Percentiles rank a stretch among this genome's conserved stretches.
Conservation (phyloP, 139 green algal genomes). For the Tetraselmis striata region DNA sequence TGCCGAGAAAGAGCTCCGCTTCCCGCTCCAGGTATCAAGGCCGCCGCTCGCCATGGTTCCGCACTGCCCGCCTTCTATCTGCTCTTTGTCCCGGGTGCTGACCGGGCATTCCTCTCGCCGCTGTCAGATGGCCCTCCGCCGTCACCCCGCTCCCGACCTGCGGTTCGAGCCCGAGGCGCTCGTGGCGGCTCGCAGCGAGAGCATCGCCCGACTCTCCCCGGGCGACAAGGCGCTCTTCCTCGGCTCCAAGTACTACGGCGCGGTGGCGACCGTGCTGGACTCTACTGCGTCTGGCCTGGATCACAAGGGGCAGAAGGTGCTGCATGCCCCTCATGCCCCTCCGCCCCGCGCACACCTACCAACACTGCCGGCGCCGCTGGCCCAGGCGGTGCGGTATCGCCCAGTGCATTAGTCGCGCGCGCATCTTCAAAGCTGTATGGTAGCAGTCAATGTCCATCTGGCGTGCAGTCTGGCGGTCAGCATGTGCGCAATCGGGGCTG, state of each 20-base stretch:
- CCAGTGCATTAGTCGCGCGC: too few species aligned
- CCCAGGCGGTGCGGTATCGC: too few species aligned
- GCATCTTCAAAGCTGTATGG: too few species aligned
- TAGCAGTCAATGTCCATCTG: too few species aligned
- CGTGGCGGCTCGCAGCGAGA: conserved; percentile 7
- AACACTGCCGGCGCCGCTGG: too few species aligned
- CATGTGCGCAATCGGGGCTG: too few species aligned
- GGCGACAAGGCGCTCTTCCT: conserved; percentile 15
- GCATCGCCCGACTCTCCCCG: neutral
- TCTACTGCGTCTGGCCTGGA: conserved; percentile 30
- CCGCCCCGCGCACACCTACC: too few species aligned
- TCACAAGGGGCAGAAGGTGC: conserved; percentile 13
- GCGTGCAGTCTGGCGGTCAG: too few species aligned
- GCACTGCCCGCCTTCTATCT: neutral
- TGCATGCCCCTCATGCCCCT: too few species aligned
- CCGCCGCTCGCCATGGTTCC: neutral
- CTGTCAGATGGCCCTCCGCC: conserved; percentile 34
- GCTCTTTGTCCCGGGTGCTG: neutral
- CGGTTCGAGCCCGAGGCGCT: conserved; percentile 33
- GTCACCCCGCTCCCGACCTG: conserved; percentile 43
- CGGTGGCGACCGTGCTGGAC: conserved; percentile 57
- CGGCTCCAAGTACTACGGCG: conserved; percentile 68
- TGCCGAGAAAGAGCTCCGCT: conserved; percentile 43
- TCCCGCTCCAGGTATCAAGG: conserved; percentile 54
- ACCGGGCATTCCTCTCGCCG: neutral